A percentile compares a stretch with the other conserved stretches of the same genome.
Evolutionary conservation across 2,329 filamentous ascomycete species (phyloP).

Genomic region (Thelonectria rubi): DNA sequence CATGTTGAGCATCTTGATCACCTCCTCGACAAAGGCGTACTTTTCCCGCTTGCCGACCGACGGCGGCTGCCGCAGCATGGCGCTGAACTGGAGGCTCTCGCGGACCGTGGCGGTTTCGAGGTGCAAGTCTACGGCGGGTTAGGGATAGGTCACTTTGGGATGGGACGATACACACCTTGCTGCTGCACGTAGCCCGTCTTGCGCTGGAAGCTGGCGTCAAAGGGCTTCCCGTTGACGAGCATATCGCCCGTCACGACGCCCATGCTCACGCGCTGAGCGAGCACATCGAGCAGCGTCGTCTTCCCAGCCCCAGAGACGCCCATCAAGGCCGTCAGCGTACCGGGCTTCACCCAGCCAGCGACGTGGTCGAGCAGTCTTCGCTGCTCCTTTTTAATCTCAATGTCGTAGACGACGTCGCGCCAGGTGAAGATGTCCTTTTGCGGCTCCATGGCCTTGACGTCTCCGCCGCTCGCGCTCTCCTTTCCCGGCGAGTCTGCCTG

Average conservation of each 20-base stretch:
- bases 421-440: constrained; percentile 76
- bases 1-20: constrained; percentile 74
- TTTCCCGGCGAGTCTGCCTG: constrained; percentile 37
- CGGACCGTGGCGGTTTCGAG: constrained; percentile 64
- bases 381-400: constrained; percentile 76
- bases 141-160: background rate
- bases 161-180: constrained; percentile 54
- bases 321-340: constrained; percentile 83
- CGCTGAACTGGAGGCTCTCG: constrained; percentile 64
- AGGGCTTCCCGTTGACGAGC: constrained; percentile 68
- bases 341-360: constrained; percentile 89
- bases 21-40: constrained; percentile 68
- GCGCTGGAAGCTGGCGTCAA: constrained; percentile 67
- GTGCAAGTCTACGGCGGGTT: constrained; percentile 57
- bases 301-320: constrained; percentile 63
- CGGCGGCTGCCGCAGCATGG: constrained; percentile 65
- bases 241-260: constrained; percentile 73
- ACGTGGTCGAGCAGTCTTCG: constrained; percentile 82
- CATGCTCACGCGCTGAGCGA: constrained; percentile 62
- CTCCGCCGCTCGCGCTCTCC: constrained; percentile 26
- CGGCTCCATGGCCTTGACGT: constrained; percentile 48
- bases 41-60: constrained; percentile 65
- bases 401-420: constrained; percentile 76
- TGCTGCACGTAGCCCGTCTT: constrained; percentile 75
- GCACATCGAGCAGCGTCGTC: constrained; percentile 54